phyloP scores from a whole-genome alignment of 129 eudicot species.

The Centella asiatica region DNA sequence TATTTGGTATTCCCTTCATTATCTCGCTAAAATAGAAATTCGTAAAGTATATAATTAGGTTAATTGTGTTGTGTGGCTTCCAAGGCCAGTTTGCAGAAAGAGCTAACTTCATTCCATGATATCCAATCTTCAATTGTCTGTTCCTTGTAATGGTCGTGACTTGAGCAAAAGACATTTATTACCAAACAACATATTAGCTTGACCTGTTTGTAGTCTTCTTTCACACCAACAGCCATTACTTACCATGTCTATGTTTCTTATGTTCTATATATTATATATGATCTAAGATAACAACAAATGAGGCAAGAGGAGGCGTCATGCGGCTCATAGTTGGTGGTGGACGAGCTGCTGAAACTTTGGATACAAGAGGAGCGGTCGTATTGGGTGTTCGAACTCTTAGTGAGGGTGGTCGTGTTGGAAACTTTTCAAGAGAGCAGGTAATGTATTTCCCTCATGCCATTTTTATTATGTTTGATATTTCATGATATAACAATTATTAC shows the following conservation, averaged over 20 bases:
- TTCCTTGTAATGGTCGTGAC: too few relatives aligned
- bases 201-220: too few relatives aligned
- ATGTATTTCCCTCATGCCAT: background rate
- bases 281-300: constrained; percentile 58
- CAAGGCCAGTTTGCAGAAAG: too few relatives aligned
- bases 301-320: constrained; percentile 94
- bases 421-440: constrained; percentile 95
- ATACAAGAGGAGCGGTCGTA: constrained; percentile 78
- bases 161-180: too few relatives aligned
- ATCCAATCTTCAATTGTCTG: too few relatives aligned
- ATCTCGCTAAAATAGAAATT: too few relatives aligned
- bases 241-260: background rate
- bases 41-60: too few relatives aligned
- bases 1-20: too few relatives aligned
- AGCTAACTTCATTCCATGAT: too few relatives aligned
- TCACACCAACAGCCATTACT: background rate
- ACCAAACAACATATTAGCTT: too few relatives aligned
- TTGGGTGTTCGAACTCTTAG: constrained; percentile 96
- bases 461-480: background rate
- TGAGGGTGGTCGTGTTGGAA: constrained; percentile 98
- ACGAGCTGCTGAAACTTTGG: constrained; percentile 78
- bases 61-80: too few relatives aligned
- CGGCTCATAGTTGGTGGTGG: constrained; percentile 99
- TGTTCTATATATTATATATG: background rate
- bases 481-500: background rate